Evolutionary conservation across 2,329 filamentous ascomycete species (phyloP), one percentile per base, ranked within the genome.

Genomic region (Sporothrix curviconia): DNA sequence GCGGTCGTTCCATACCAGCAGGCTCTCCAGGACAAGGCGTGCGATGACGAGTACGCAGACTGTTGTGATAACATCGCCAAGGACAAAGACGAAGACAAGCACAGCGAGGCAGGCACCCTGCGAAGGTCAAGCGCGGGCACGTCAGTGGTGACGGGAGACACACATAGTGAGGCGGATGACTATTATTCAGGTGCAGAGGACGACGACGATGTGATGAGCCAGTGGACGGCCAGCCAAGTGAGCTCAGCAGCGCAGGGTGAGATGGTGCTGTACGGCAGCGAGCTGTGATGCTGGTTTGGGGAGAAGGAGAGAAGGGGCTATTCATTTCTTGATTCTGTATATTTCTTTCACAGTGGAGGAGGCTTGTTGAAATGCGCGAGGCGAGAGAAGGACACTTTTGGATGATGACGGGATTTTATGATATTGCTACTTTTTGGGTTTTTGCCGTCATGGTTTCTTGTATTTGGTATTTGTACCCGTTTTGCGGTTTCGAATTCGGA

Each of bases 61-160:
- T n/a, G 54, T 54, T 17, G 42, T 57, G 8, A 63, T 1, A 66
- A 61, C 7, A 59, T 44, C 17, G 60, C 60, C 7, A 56, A 55
- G 6, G 63, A 60, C 2, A 64, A 64, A 7, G 74, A 73, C 24
- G 70, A 70, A 19, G 70, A 70, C 25, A 69, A 66, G 7, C 71
- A 69, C 8, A 84, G 78, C 64, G 83, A 87, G 34, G 68, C 72
- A 1, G 76, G 74, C 22, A 81, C 76, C 6, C 67, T 79, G 58
- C 71, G 79, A 42, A 69, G 78, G 57, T 74, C 71, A 40, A 80
- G 77, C 62, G 68, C 73, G 11, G 77, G 74, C 40, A 79, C 76
- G 7, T 78, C 77, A 2, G 73, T 78, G 37, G 70, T 79, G 37
- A 76, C 74, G 1, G 58, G 46, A 15, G 54, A 37, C 12, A 64